Percentiles rank a stretch among this genome's conserved stretches.
Conservation (phyloP, 2,329 filamentous ascomycete species). For the Achaetomium macrosporum region DNA sequence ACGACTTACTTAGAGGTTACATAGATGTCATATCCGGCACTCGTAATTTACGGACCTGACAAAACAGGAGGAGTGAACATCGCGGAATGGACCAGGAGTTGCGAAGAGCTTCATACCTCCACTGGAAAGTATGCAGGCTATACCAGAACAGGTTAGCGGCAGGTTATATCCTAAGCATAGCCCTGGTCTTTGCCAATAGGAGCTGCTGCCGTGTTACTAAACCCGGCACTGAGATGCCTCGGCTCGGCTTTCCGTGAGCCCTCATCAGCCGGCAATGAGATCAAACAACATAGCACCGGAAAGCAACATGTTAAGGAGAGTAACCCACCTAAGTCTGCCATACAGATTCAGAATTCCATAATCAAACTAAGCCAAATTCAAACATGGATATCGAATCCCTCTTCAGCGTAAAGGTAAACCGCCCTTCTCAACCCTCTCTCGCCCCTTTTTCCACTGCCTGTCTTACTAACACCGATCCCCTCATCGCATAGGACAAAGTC, state of each 20-base stretch:
- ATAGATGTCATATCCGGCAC: too few species aligned
- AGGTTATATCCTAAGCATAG: background rate
- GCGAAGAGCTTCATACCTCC: too few species aligned
- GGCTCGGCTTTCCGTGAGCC: slow-evolving; percentile 6
- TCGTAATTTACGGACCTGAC: too few species aligned
- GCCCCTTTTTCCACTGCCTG: background rate
- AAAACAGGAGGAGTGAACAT: too few species aligned
- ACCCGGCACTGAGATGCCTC: slow-evolving; percentile 5
- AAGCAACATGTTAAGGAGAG: background rate
- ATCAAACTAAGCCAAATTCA: background rate
- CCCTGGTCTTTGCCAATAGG: background rate
- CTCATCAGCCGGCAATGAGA: background rate
- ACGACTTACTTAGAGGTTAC: too few species aligned
- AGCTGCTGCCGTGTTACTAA: background rate
- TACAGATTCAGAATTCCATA: background rate
- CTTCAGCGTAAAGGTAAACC: slow-evolving; percentile 53
- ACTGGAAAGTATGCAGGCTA: too few species aligned
- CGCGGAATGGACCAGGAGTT: too few species aligned
- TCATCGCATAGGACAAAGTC: slow-evolving; percentile 44
- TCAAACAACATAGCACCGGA: background rate
- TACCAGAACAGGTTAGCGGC: too few species aligned
- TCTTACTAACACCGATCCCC: slow-evolving; percentile 1
- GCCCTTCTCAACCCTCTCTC: background rate
- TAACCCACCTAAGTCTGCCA: background rate
- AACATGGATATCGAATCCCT: slow-evolving; percentile 50